Conservation (phyloP, 305 asterid genomes). For the Plantago lanceolata region DNA sequence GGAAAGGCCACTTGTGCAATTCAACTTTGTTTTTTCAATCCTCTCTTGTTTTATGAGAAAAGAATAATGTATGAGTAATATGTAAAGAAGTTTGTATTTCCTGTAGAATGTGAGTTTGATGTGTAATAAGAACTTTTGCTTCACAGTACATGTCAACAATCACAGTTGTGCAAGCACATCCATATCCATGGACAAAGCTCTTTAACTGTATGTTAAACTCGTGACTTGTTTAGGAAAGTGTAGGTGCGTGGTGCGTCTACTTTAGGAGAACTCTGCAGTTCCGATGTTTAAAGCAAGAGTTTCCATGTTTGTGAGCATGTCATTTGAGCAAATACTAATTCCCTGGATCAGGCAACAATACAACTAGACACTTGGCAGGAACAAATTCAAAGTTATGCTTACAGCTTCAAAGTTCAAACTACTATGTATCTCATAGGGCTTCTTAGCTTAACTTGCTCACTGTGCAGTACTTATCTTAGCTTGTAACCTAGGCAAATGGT, state of each 20-base stretch:
- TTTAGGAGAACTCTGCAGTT: neutral
- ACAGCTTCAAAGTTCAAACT: too few relatives aligned
- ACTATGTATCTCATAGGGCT: too few relatives aligned
- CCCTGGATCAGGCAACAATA: neutral
- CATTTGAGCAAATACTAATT: too few relatives aligned
- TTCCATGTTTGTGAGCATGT: neutral
- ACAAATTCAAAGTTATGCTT: neutral
- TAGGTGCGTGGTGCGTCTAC: neutral
- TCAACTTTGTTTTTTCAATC: neutral
- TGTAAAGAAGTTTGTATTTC: neutral
- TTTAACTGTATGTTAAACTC: neutral
- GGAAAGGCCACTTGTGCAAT: neutral
- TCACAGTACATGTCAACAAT: neutral
- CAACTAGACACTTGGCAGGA: neutral
- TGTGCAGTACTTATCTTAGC: neutral
- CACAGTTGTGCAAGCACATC: too few relatives aligned
- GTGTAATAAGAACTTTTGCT: conserved; percentile 1
- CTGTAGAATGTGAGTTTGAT: neutral
- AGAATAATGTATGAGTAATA: conserved; percentile 1
- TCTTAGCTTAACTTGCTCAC: neutral
- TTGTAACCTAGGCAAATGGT: neutral
- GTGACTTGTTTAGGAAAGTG: neutral
- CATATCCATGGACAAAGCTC: neutral
- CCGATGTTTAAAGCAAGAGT: neutral
- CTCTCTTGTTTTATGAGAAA: neutral